Percentiles rank a stretch among this genome's conserved stretches.
These are phyloP conservation scores for Colletotrichum simmondsii DNA, from an alignment of 2,329 filamentous ascomycete species.

Conservation along the genomic window DNA sequence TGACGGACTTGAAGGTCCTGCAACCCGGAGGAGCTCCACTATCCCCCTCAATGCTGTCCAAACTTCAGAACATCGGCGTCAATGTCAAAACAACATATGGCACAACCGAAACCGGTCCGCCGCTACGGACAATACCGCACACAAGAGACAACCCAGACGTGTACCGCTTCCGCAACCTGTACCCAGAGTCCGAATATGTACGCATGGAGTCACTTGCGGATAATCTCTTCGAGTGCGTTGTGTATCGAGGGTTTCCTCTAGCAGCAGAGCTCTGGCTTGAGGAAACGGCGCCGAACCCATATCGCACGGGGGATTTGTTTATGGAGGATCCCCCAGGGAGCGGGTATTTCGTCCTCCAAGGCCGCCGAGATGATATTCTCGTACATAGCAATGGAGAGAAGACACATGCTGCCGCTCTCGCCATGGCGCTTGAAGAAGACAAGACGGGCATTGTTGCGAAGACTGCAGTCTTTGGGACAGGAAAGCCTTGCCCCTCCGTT, in stretches of 20 bases:
- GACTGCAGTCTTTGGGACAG: conserved; percentile 15
- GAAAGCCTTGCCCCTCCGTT: conserved; percentile 13
- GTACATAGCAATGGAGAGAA: conserved; percentile 22
- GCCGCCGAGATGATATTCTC: conserved; percentile 18
- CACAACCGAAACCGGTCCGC: conserved; percentile 19
- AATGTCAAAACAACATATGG: conserved; percentile 31
- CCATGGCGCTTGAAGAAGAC: conserved; percentile 15
- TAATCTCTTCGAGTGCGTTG: conserved; percentile 19
- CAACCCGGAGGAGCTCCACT: conserved; percentile 19
- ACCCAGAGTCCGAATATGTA: conserved; percentile 13
- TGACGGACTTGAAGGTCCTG: conserved; percentile 15
- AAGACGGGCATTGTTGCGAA: not conserved
- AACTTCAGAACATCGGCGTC: conserved; percentile 7
- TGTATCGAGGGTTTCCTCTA: conserved; percentile 13
- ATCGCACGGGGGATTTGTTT: conserved; percentile 23
- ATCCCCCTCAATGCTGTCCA: not conserved
- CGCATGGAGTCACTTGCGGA: conserved; percentile 15
- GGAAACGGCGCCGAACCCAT: conserved; percentile 3
- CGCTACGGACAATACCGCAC: conserved; percentile 16
- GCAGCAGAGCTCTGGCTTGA: conserved; percentile 25
- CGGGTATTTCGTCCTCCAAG: conserved; percentile 20
- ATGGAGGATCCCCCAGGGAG: conserved; percentile 13
- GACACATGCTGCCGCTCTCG: conserved; percentile 13
- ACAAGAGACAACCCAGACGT: conserved; percentile 26
- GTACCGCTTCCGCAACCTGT: conserved; percentile 24